These are phyloP conservation scores for Panicum miliaceum DNA, from an alignment of 176 grass and related monocot genomes.

Conservation along the genomic window DNA sequence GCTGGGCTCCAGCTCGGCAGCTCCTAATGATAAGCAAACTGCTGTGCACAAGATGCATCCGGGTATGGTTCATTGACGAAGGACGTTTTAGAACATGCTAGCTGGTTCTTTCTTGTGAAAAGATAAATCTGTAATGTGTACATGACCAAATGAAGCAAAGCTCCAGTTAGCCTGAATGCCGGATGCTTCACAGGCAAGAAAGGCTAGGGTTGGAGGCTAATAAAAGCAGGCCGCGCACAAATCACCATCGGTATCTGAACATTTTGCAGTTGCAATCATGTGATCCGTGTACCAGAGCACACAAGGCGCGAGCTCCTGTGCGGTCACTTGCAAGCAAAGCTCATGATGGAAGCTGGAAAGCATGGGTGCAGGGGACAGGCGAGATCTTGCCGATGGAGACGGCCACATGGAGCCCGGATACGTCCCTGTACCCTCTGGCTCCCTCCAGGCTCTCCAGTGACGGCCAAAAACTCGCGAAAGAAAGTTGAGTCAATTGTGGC, in stretches of 20 bases:
- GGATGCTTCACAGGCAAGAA: neutral
- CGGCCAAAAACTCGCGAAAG: neutral
- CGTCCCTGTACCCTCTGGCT: neutral
- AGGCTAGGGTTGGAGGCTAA: neutral
- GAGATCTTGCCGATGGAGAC: slow-evolving; percentile 28
- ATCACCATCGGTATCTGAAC: neutral
- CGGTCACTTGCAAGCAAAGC: neutral
- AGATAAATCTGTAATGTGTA: neutral
- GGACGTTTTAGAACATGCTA: neutral
- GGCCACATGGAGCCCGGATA: slow-evolving; percentile 8
- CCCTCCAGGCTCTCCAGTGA: too few species aligned
- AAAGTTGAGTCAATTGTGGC: slow-evolving; percentile 29
- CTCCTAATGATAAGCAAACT: neutral
- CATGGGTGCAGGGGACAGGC: neutral
- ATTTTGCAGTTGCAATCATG: neutral
- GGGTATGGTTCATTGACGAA: neutral
- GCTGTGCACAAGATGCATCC: neutral
- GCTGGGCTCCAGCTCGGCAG: neutral
- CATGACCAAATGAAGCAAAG: neutral
- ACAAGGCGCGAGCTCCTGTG: neutral
- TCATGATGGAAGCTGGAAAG: slow-evolving; percentile 3
- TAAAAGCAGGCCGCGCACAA: neutral
- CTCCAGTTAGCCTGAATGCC: neutral
- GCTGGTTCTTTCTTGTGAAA: neutral
- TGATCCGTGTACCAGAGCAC: neutral